Evolutionary conservation across 805 yeast genomes (phyloP), one percentile per base, ranked within the genome.

Genomic region (Diddensiella transvaalensis): DNA sequence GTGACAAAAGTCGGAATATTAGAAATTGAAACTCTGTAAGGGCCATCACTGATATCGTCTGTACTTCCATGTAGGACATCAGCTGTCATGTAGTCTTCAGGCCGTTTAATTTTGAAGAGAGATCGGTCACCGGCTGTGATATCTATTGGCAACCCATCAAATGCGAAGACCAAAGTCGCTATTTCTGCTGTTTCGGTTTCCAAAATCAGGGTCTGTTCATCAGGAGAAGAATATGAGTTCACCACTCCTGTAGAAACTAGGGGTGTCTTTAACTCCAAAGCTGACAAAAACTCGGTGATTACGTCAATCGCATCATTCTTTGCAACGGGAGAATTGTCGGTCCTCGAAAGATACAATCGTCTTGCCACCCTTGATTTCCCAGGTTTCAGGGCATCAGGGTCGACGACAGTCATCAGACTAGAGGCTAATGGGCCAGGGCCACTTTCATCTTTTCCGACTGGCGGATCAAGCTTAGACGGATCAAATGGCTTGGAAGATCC

Each of bases 111-210:
- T 3, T 13, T 6, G 32, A 44, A 48, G 17, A 22, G 38, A 15
- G 44, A 11, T 4, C 22, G 17, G 11, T 46, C 50, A n/a, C 29
- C 19, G 3, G 29, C 18, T 3, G 33, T 17, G n/a, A 22, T 44
- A 23, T 45, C 45, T 3, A 51, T 61, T 22, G 48, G 29, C n/a
- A 52, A 49, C 64, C 62, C 65, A 1, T 70, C 69, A 46, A 70
- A 65, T 22, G 83, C 70, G 19, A 72, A 63, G 0, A 77, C 69
- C 0, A 78, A 61, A 0, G 91, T 83, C 0, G 91, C 83, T 42
- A 77, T 69, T 18, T 68, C 65, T 39, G 76, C 65, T 32, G 72
- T 74, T 8, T 73, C 67, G 46, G 85, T 74, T 52, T 78, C 81
- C n/a, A 42, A n/a, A 30, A 13, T 32, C 26, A 42, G 45, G 10